Evolutionary conservation across 495 filamentous ascomycete species (phyloP), one percentile per base, ranked within the genome.

Genomic region (Talaromyces trachyspermus): DNA sequence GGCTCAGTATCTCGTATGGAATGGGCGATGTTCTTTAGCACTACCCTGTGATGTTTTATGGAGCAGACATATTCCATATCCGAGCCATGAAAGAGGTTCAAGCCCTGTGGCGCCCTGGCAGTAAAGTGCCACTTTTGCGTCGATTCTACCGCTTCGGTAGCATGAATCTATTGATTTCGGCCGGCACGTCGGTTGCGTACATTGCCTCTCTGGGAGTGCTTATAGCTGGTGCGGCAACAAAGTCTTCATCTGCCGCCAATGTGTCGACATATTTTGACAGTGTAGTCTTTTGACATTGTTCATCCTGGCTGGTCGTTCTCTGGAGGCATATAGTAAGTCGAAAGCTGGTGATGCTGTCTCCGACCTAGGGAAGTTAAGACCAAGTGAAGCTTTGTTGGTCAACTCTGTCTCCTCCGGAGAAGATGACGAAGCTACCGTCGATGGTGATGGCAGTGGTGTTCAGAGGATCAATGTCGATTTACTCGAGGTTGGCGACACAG

Each of bases 271-370:
- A 95, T 57, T 97, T 96, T 55, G 92, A 97, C 61, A 87, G 89
- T 2, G 92, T 95, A 2, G 86, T 95, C 1, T 95, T 97, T 65
- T 97, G 33, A 96, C 92, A 0, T 75, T 96, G 44, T 97, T 97
- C 58, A 79, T 97, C 41, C 79, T 97, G 5, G 74, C 85, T 43
- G 83, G 83, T 40, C 79, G 89, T 12, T 80, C 82, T 40, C 76
- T 96, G 38, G 91, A 97, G 65, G 84, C 88, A 15, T 92, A 91
- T 67, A 95, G 86, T 73, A 95, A 96, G 67, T 81, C 88, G 1
- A 89, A 85, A 58, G 86, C 90, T 0, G 90, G 91, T 2, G 85
- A 95, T 61, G 92, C 90, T 4, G 87, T 97, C 4, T 77, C 83
- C 41, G 77, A 83, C 38, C 70, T 97, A 5, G 83, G 80, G 2